Evolutionary conservation across 1,284 basidiomycete genomes (phyloP).

Genomic region (Xerocomus amazonicus): DNA sequence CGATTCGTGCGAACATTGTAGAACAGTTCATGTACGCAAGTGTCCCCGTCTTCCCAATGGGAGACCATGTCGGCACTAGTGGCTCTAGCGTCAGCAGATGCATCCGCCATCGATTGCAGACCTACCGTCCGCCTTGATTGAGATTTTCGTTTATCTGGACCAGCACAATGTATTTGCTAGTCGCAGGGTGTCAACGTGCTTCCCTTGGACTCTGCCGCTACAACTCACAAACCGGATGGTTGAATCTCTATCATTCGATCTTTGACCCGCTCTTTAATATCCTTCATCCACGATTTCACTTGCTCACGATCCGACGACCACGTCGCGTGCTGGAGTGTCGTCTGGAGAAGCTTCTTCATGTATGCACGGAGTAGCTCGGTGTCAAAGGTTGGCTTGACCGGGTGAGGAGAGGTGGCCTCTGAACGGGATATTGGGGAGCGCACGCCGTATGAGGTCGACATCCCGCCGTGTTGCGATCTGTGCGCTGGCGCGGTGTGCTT

Average conservation of each 20-base stretch:
- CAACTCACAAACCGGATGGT: slow-evolving; percentile 72
- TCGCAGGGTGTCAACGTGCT: slow-evolving; percentile 17
- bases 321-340: slow-evolving; percentile 57
- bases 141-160: slow-evolving; percentile 79
- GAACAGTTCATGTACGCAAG: slow-evolving; percentile 31
- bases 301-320: slow-evolving; percentile 70
- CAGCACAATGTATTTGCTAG: slow-evolving; percentile 77
- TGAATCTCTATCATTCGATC: slow-evolving; percentile 80
- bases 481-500: neutral
- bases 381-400: slow-evolving; percentile 56
- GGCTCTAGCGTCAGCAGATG: slow-evolving; percentile 9
- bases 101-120: slow-evolving; percentile 2
- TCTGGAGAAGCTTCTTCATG: slow-evolving; percentile 72
- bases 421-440: slow-evolving; percentile 35
- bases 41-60: slow-evolving; percentile 34
- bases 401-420: slow-evolving; percentile 32
- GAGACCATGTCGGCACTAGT: slow-evolving; percentile 39
- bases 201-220: neutral
- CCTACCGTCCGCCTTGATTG: slow-evolving; percentile 75
- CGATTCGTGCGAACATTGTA: slow-evolving; percentile 26
- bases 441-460: slow-evolving; percentile 30
- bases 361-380: slow-evolving; percentile 67
- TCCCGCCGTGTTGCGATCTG: slow-evolving; percentile 2
- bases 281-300: slow-evolving; percentile 72
- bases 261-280: slow-evolving; percentile 77